phyloP scores from a whole-genome alignment of 2,329 filamentous ascomycete species.

The Aspergillus fumigatus region DNA sequence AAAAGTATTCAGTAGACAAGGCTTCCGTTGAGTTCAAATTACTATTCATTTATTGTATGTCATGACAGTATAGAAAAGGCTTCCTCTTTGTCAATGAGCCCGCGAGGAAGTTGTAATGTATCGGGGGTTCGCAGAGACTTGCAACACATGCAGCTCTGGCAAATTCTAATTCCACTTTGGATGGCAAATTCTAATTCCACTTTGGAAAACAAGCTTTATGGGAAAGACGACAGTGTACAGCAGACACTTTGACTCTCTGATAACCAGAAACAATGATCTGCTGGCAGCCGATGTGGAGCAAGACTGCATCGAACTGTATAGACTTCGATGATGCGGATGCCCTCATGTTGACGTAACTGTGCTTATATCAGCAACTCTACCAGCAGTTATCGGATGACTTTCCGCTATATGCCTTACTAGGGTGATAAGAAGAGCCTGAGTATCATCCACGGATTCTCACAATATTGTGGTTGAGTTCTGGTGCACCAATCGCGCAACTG shows the following conservation, averaged over 20 bases:
- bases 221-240: background rate
- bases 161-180: background rate
- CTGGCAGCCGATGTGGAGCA: background rate
- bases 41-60: background rate
- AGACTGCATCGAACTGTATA: background rate
- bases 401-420: background rate
- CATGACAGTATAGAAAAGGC: background rate
- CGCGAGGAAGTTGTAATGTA: background rate
- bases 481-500: background rate
- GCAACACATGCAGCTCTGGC: background rate
- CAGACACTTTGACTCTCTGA: background rate
- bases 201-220: background rate
- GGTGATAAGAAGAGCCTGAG: background rate
- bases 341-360: conserved; percentile 20
- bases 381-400: background rate
- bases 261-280: background rate
- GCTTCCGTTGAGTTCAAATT: background rate
- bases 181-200: background rate
- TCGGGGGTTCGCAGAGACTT: background rate
- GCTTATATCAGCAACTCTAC: conserved; percentile 15
- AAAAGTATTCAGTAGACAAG: background rate
- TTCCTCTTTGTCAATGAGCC: background rate
- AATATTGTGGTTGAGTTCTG: background rate
- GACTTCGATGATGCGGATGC: background rate
- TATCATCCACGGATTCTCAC: background rate